phyloP scores from a whole-genome alignment of 345 rosid genomes.

The Pistacia atlantica region DNA sequence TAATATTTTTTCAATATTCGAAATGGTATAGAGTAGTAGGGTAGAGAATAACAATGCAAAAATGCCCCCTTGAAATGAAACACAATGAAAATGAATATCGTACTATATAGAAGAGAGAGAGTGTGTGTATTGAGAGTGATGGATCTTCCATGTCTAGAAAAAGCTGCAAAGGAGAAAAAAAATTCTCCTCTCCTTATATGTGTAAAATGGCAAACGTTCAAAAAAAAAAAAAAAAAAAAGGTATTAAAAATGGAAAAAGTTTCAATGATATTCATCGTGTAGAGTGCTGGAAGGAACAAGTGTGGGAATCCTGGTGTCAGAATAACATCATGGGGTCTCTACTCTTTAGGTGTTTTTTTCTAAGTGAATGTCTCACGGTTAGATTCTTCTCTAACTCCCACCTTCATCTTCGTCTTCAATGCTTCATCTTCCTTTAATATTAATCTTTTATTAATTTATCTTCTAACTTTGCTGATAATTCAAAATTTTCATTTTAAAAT shows the following conservation, averaged over 20 bases:
- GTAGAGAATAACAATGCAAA: too few relatives aligned
- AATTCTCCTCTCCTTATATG: constrained; percentile 30
- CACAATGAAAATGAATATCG: too few relatives aligned
- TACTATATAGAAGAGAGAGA: neutral
- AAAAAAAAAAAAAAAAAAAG: neutral
- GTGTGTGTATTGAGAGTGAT: constrained; percentile 10
- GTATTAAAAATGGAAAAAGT: constrained; percentile 28
- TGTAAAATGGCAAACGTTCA: constrained; percentile 28
- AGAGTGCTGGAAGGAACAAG: constrained; percentile 38
- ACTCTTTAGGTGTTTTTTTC: constrained; percentile 14
- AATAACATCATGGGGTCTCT: constrained; percentile 12
- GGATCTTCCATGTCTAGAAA: constrained; percentile 30
- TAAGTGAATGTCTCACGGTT: constrained; percentile 28
- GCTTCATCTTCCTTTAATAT: too few relatives aligned
- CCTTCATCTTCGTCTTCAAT: neutral
- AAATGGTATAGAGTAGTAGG: too few relatives aligned
- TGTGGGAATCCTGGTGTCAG: constrained; percentile 48
- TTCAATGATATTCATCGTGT: constrained; percentile 30
- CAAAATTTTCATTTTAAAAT: too few relatives aligned
- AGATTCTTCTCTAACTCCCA: constrained; percentile 25
- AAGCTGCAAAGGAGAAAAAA: constrained; percentile 25
- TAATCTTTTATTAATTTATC: too few relatives aligned
- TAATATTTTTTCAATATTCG: too few relatives aligned
- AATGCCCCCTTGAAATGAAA: too few relatives aligned
- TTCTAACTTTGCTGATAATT: too few relatives aligned